Evolutionary conservation across 2,329 filamentous ascomycete species (phyloP).

Genomic region (Trichoderma sp.): DNA sequence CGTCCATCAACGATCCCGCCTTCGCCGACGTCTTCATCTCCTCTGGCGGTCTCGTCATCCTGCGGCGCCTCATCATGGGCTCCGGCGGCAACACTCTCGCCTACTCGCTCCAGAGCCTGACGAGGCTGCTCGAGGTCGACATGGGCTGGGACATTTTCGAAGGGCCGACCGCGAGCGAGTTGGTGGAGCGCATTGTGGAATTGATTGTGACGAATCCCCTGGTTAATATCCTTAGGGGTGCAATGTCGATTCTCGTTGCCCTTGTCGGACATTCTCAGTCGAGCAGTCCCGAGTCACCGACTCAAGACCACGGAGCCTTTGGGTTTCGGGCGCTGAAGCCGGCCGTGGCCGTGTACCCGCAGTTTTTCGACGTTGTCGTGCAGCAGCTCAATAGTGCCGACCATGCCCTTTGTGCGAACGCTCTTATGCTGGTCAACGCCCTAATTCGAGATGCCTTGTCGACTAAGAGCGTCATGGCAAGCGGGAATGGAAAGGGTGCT

Average conservation of each 20-base stretch:
- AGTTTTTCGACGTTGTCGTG: slow-evolving; percentile 93
- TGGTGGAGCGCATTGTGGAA: slow-evolving; percentile 78
- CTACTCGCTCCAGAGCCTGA: slow-evolving; percentile 88
- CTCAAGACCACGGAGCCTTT: slow-evolving; percentile 58
- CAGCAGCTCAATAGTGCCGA: slow-evolving; percentile 89
- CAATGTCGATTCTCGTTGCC: slow-evolving; percentile 93
- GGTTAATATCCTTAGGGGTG: slow-evolving; percentile 94
- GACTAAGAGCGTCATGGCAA: slow-evolving; percentile 56
- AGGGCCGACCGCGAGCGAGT: slow-evolving; percentile 58
- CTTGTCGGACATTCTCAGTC: slow-evolving; percentile 83
- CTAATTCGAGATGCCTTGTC: slow-evolving; percentile 89
- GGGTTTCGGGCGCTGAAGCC: slow-evolving; percentile 92
- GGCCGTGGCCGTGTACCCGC: slow-evolving; percentile 83
- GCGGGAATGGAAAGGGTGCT: slow-evolving; percentile 32
- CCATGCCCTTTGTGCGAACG: slow-evolving; percentile 92
- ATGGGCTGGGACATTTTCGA: slow-evolving; percentile 95
- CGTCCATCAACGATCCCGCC: slow-evolving; percentile 89
- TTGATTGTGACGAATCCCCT: slow-evolving; percentile 92
- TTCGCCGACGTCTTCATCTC: slow-evolving; percentile 97
- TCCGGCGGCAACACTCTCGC: slow-evolving; percentile 91
- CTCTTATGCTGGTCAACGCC: slow-evolving; percentile 91
- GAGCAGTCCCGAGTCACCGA: slow-evolving; percentile 38
- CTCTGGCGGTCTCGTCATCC: slow-evolving; percentile 76
- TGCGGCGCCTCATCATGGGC: slow-evolving; percentile 79
- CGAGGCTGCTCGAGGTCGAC: slow-evolving; percentile 85